Evolutionary conservation across 208 protist genomes (phyloP).

Genomic region (Crithidia thermophila): DNA sequence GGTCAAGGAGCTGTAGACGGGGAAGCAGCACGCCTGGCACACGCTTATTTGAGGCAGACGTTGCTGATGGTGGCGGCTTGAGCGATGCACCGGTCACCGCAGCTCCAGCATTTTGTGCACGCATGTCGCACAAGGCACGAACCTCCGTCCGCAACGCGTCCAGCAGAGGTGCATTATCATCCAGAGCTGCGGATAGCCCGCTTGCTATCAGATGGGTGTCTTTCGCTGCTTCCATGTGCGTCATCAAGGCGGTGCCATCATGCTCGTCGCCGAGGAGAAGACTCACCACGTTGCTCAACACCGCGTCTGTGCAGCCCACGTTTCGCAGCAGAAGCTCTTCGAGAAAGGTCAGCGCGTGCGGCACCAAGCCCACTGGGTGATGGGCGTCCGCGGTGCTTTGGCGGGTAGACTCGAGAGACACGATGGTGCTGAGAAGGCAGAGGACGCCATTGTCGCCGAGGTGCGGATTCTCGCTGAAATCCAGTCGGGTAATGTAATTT

Average conservation of each 20-base stretch:
- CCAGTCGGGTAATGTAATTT: slow-evolving; percentile 16
- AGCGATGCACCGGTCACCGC: too few species aligned
- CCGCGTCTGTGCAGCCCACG: slow-evolving; percentile 26
- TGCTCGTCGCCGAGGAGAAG: slow-evolving; percentile 8
- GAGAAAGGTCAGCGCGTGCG: background rate
- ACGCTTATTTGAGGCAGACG: too few species aligned
- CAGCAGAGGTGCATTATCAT: too few species aligned
- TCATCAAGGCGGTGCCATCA: background rate
- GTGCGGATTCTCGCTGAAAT: slow-evolving; percentile 29
- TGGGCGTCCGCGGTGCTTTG: background rate
- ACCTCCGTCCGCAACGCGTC: too few species aligned
- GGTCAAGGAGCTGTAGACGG: slow-evolving; percentile 8
- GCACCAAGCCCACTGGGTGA: background rate
- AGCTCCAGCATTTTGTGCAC: too few species aligned
- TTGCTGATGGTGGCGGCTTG: too few species aligned
- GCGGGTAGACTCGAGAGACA: slow-evolving; percentile 19
- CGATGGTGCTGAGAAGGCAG: slow-evolving; percentile 10
- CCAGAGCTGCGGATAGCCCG: too few species aligned
- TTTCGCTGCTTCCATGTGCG: background rate
- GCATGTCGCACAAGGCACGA: too few species aligned
- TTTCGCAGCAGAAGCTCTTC: slow-evolving; percentile 17
- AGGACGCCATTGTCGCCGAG: slow-evolving; percentile 16
- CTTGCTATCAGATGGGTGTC: too few species aligned
- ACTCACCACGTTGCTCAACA: slow-evolving; percentile 5
- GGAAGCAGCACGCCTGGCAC: too few species aligned